Conservation (phyloP, 2,329 filamentous ascomycete species). For the Pseudogymnoascus sp. region DNA sequence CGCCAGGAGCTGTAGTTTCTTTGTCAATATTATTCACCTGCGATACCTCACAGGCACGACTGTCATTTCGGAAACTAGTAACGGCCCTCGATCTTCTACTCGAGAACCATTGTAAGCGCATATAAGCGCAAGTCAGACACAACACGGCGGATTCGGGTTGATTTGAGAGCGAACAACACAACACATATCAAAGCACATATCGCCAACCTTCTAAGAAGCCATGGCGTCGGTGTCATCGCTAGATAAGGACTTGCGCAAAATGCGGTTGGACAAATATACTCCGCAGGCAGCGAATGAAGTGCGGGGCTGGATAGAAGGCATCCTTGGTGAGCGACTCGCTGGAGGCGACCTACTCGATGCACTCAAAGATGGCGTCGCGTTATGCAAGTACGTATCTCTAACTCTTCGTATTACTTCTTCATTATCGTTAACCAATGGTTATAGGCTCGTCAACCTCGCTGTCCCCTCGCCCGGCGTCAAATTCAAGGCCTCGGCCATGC, state of each 20-base stretch:
- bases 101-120: background rate
- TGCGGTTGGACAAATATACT: constrained; percentile 90
- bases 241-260: constrained; percentile 87
- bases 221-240: constrained; percentile 94
- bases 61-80: background rate
- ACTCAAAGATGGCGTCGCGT: constrained; percentile 80
- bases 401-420: background rate
- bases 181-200: background rate
- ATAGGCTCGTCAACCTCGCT: constrained; percentile 68
- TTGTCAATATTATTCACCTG: background rate
- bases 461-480: constrained; percentile 69
- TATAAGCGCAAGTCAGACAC: background rate
- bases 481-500: constrained; percentile 86
- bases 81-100: background rate
- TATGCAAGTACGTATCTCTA: constrained; percentile 67
- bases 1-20: background rate
- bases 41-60: background rate
- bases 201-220: background rate
- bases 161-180: background rate
- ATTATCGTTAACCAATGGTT: constrained; percentile 3
- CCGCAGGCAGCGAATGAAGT: constrained; percentile 81
- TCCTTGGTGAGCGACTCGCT: constrained; percentile 64
- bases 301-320: constrained; percentile 74
- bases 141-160: background rate
- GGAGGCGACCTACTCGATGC: constrained; percentile 71